Evolutionary conservation across 1,284 basidiomycete species (phyloP).

Genomic region (Sphaerobolus stellatus): DNA sequence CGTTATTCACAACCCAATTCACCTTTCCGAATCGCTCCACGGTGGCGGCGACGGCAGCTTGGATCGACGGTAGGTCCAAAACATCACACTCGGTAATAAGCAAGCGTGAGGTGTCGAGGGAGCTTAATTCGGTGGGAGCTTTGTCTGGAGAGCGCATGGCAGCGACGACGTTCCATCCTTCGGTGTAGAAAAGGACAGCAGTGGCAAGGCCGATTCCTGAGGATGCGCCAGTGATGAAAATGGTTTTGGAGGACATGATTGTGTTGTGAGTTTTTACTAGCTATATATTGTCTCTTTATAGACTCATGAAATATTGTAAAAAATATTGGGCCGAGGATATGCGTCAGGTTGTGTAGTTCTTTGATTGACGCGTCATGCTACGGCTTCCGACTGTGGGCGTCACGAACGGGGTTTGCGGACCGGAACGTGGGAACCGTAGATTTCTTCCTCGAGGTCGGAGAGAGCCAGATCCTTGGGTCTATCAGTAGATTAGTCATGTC

Average conservation of each 20-base stretch:
- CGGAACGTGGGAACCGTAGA: too few relatives aligned
- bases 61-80: neutral
- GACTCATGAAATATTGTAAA: too few relatives aligned
- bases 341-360: too few relatives aligned
- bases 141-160: neutral
- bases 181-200: neutral
- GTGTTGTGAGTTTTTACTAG: too few relatives aligned
- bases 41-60: neutral
- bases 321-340: too few relatives aligned
- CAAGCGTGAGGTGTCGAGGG: neutral
- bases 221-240: neutral
- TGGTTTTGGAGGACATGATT: neutral
- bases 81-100: neutral
- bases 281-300: too few relatives aligned
- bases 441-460: too few relatives aligned
- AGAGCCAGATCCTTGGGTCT: too few relatives aligned
- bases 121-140: neutral
- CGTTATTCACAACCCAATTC: neutral
- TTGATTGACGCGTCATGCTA: too few relatives aligned
- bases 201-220: neutral
- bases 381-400: too few relatives aligned
- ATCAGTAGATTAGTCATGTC: too few relatives aligned
- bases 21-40: neutral
- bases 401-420: too few relatives aligned
- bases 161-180: neutral